These are phyloP conservation scores for Calonectria montana DNA, from an alignment of 2,329 filamentous ascomycete species.

Conservation along the genomic window DNA sequence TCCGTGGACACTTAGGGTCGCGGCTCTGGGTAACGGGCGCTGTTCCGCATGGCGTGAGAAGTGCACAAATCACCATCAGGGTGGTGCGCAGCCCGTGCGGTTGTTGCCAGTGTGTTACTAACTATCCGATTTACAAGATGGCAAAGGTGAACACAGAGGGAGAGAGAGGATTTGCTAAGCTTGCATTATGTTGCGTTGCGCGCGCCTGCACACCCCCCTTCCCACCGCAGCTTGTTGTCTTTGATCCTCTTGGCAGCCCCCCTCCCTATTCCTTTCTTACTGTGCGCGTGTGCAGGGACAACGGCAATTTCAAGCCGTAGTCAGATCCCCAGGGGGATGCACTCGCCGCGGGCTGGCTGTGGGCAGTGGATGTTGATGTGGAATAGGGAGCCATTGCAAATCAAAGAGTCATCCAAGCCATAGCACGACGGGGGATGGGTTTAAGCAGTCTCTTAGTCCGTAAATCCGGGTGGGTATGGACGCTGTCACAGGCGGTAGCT, in stretches of 20 bases:
- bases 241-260: neutral
- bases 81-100: neutral
- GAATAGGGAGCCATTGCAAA: neutral
- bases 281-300: constrained; percentile 2
- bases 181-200: neutral
- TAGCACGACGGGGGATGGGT: neutral
- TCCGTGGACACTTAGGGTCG: neutral
- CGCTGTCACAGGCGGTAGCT: neutral
- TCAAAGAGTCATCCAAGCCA: constrained; percentile 4
- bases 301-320: constrained; percentile 17
- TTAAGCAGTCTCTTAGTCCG: constrained; percentile 34
- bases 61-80: constrained; percentile 5
- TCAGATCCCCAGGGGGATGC: neutral
- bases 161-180: neutral
- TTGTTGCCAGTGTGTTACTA: no score
- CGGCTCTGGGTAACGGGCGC: neutral
- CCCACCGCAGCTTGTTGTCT: neutral
- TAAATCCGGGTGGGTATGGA: constrained; percentile 37
- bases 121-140: no score
- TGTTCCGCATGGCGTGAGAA: constrained; percentile 19
- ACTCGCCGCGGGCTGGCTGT: neutral
- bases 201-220: neutral
- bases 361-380: neutral
- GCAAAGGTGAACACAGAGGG: neutral
- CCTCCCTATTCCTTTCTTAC: neutral